phyloP scores from a whole-genome alignment of 169 alveolate genomes.

The Plasmodium sp. region DNA sequence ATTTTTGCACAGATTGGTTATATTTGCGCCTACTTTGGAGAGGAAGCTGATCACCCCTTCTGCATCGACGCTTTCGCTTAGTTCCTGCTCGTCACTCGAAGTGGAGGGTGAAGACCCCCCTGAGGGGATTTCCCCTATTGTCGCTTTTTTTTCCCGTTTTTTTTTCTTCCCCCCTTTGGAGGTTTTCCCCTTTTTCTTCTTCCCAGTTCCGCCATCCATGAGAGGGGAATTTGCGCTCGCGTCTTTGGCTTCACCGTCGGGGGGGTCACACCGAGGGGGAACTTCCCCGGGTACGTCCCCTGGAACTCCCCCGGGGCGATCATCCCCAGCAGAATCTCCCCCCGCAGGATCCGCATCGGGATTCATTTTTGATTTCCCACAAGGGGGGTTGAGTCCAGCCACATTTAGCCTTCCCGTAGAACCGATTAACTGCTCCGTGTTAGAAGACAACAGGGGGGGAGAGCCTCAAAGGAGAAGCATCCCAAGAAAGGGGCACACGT shows the following conservation, averaged over 20 bases:
- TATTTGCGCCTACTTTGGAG: not conserved
- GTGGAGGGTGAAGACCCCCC: not conserved
- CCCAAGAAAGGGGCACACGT: not conserved
- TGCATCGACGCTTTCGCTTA: not conserved
- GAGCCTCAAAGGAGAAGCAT: not conserved
- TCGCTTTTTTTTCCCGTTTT: not conserved
- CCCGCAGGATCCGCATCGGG: not conserved
- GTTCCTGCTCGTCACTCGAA: not conserved
- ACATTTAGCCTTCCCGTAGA: not conserved
- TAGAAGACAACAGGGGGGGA: not conserved
- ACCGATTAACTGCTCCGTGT: not conserved
- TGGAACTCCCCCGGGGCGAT: not conserved
- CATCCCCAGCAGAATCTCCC: not conserved
- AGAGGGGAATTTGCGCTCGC: not conserved
- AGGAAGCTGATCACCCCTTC: not conserved
- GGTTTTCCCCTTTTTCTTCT: not conserved
- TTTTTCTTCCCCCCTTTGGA: conserved; percentile 3
- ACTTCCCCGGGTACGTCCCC: not conserved
- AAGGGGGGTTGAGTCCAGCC: not conserved
- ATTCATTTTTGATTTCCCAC: not conserved
- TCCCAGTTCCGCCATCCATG: not conserved
- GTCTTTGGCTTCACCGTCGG: not conserved
- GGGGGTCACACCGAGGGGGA: not conserved
- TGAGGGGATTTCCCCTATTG: not conserved
- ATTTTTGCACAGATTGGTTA: not conserved